A percentile compares a stretch with the other conserved stretches of the same genome.
phyloP scores from a whole-genome alignment of 2,329 filamentous ascomycete species.

The Fusarium nygamai region DNA sequence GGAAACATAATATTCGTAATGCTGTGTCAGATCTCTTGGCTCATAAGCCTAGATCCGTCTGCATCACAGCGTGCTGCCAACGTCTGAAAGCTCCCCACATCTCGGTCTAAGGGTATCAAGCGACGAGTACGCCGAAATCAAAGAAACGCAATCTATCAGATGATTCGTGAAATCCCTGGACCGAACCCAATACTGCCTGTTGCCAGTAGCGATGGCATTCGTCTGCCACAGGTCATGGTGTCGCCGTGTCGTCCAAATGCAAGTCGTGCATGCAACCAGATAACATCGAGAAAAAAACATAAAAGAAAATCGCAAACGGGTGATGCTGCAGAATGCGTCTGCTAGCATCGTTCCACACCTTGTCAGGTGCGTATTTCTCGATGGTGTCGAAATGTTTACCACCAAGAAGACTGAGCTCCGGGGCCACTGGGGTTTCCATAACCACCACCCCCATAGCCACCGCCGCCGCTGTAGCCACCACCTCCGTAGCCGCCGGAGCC shows the following conservation, averaged over 20 bases:
- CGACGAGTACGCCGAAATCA: conserved; percentile 55
- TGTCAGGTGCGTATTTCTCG: conserved; percentile 5
- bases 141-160: conserved; percentile 58
- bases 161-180: conserved; percentile 54
- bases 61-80: conserved; percentile 51
- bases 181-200: conserved; percentile 49
- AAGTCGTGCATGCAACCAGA: conserved; percentile 46
- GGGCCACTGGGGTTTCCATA: conserved; percentile 76
- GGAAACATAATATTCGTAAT: conserved; percentile 53
- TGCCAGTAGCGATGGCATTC: conserved; percentile 48
- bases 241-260: conserved; percentile 52
- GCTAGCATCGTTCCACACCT: conserved; percentile 36
- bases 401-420: conserved; percentile 76
- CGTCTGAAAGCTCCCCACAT: conserved; percentile 52
- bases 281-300: conserved; percentile 41
- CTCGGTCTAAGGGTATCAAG: conserved; percentile 59
- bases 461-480: conserved; percentile 55
- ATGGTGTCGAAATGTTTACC: conserved; percentile 56
- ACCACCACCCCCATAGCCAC: conserved; percentile 57
- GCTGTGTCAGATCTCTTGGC: conserved; percentile 47
- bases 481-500: conserved; percentile 73
- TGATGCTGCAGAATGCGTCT: conserved; percentile 28
- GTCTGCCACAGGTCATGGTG: conserved; percentile 54
- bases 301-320: conserved; percentile 40
- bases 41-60: conserved; percentile 46